Evolutionary conservation across 192 early-diverging fungal genomes (phyloP), one percentile per base, ranked within the genome.

Genomic region (Oehlia diaphana): DNA sequence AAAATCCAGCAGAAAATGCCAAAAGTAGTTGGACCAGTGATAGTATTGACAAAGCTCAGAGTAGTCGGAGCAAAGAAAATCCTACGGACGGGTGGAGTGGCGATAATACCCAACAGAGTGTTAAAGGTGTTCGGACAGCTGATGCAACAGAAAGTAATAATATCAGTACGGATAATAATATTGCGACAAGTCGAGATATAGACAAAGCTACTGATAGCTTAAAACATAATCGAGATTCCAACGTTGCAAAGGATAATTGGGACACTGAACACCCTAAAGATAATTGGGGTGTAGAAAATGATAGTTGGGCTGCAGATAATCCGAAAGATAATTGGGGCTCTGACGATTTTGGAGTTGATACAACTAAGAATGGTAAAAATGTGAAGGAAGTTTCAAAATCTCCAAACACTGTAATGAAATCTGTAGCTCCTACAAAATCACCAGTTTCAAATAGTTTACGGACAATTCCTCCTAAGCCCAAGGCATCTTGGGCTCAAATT

Each of bases 401-500:
- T 33, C 63, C 76, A 16, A n/a, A 79, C n/a, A 26, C 83, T 76
- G 63, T 62, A 63, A 71, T 23, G 31, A 76, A 63, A 33, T 39
- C 81, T 21, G 39, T 81, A 21, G 9, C 74, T 16, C 28, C 74
- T 23, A 23, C 76, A 50, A 69, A 53, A 33, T 78, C 76, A 39
- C 63, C 79, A 19, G 72, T 79, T 19, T 49, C 81, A 26, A 78
- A 80, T 42, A 86, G 80, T 71, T 42, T 81, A 69, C 82, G 83
- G 77, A 86, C 85, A 9, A 83, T 83, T 70, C 82, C 85, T 65
- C 63, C 81, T 19, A 81, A 80, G 70, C 71, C 72, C 65, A 87
- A 86, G 70, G 72, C 83, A 75, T 91, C 90, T 74, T 92, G 90
- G 90, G 90, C 90, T 61, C 88, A 90, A 63, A 84, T 92, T 67